Evolutionary conservation across 371 early-diverging fungal genomes (phyloP), one percentile per base, ranked within the genome.

Genomic region (Circinella minor): DNA sequence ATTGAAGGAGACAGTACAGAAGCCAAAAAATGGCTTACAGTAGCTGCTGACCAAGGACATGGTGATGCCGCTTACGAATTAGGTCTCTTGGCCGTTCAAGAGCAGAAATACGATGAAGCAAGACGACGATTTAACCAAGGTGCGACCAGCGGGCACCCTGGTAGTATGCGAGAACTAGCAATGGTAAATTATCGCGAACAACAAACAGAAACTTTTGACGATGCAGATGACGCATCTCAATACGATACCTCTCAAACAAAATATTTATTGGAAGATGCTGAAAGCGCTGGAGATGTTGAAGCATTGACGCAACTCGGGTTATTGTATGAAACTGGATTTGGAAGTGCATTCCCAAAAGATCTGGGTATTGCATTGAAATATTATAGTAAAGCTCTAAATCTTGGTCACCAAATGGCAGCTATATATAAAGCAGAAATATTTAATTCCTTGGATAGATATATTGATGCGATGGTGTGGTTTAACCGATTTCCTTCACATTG

Each of bases 121-220:
- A 48, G 18, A 14, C 54, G 54, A 17, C 62, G 67, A 4, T 77
- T 73, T 36, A 36, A 65, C 17, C 62, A 74, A 59, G 71, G 74
- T 4, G 72, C 49, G 14, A 57, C 65, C 0, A 57, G 39, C 6
- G 72, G 72, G 5, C 68, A 77, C 57, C 55, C 72, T 3, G 69
- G 72, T 5, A 66, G 72, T 37, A 77, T 70, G 67, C 77, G 77
- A 3, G 77, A 77, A 48, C 43, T 73, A 27, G 77, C 74, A 0
- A 46, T 74, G 18, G 37, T 72, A 37, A 51, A 43, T 36, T 48
- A n/a, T n/a, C 72, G 59, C 20, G 67, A 67, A 17, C 68, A 68
- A 10, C 36, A 36, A 20, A 60, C 43, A 6, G 73, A 66, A 27
- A 3, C 15, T 34, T 13, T 27, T 14, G 63, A 63, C 63, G 47